Percentiles rank a stretch among this genome's conserved stretches.
Evolutionary conservation across 2,329 filamentous ascomycete species (phyloP).

Genomic region (Beauveria asiatica): DNA sequence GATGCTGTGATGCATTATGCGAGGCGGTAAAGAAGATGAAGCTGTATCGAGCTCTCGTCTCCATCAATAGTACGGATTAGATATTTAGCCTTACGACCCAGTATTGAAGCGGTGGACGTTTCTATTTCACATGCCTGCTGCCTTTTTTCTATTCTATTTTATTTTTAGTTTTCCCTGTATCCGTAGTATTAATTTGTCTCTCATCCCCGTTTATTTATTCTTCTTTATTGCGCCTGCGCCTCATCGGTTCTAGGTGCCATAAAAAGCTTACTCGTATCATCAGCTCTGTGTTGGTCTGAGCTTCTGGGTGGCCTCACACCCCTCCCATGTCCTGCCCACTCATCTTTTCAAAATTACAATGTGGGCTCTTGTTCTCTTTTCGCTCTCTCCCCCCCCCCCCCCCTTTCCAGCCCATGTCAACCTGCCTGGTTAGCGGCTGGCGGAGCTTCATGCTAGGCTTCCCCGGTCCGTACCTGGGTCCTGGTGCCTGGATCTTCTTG

Average conservation of each 20-base stretch:
- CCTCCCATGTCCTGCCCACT: neutral
- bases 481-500: slow-evolving; percentile 5
- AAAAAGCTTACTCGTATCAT: slow-evolving; percentile 1
- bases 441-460: neutral
- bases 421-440: neutral
- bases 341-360: neutral
- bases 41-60: neutral
- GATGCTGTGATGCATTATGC: neutral
- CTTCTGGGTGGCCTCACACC: neutral
- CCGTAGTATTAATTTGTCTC: too few species aligned
- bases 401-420: neutral
- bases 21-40: neutral
- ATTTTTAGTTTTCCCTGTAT: too few species aligned
- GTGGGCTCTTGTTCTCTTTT: neutral
- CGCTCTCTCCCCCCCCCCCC: too few species aligned
- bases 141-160: too few species aligned
- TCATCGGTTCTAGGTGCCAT: neutral
- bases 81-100: neutral
- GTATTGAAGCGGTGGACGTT: neutral
- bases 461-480: slow-evolving; percentile 11
- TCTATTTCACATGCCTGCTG: too few species aligned
- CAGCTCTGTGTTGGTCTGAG: slow-evolving; percentile 3
- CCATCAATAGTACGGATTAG: too few species aligned
- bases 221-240: neutral
- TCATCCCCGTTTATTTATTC: neutral